Base-by-base conservation (phyloP, 768 basidiomycete genomes). In the Botryobasidium botryosum region DNA sequence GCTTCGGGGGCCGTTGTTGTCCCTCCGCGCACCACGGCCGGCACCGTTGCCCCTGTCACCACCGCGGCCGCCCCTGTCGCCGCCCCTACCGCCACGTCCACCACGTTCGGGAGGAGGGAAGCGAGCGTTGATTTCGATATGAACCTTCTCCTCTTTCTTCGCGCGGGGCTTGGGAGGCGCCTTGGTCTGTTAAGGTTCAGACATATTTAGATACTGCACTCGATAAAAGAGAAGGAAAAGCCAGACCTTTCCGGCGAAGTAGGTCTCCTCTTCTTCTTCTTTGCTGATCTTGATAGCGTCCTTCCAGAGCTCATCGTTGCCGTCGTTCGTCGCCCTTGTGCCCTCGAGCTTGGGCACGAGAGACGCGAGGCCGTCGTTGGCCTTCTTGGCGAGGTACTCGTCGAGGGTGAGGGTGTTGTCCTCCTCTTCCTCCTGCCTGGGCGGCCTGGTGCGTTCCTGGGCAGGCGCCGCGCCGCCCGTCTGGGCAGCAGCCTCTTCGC, bases 341-440 rank as follows among this genome's bases (percentile, higher is more conserved):
- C 31, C 62, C 60, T 90, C 86, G 58, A 87, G 71, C 65, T 88
- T 85, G 56, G 81, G 83, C 37, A 87, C 61, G 55, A 48, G 45
- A 35, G 61, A 56, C 36, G 68, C 51, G 21, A 55, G 56, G 1
- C 72, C 70, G 57, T 69, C 70, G 51, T 78, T 77, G 60, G 73
- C 76, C 61, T 80, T 68, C 63, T 86, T 76, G 53, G 86, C 81
- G 49, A 83, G 68, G 67, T 90, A 97, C 60, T 96, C 80, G 41
- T 94, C 91, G 58, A 90, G 71, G 33, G 91, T 91, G 56, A 94
- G 73, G 35, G 85, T 88, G 64, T 88, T 85, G 62, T 91, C 87
- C 60, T 88, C 84, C 57, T 90, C 86, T 53, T 90, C 87, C 17
- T 58, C 54, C 62, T 20, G n/a, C n/a, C n/a, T n/a, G n/a, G n/a